Base-by-base conservation (phyloP, 768 basidiomycete species). In the Psilocybe cyanescens region DNA sequence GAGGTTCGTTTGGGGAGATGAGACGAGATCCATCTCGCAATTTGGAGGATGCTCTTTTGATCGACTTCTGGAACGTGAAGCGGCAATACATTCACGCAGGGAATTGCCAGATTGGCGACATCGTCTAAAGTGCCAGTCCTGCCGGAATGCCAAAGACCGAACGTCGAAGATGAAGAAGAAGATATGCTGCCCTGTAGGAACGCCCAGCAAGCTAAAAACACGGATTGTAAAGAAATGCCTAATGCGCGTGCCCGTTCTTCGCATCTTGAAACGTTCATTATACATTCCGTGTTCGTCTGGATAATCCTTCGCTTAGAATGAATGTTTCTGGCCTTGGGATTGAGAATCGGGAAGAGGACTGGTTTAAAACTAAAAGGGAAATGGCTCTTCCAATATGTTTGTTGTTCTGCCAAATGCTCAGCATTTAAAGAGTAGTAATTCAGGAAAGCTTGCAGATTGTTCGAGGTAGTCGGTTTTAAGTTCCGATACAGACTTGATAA, bases 81-180 rank as follows among this genome's bases (percentile, higher is more conserved):
- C 28, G 81, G 80, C 17, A 82, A 60, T 8, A 80, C 72, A 58
- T 83, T 82, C 68, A 80, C 72, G 61, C 79, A 81, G n/a, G 81
- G 80, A 16, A 76, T 64, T 3, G 78, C 78, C n/a, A 83, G 61
- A 37, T 68, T 72, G 30, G 76, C 76, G 19, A 79, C 67, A 17
- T 74, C 68, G 28, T 74, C 68, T 19, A 77, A 45, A 9, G 70
- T 49, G 9, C 78, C 76, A 12, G 77, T 77, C 47, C 82, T 70
- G 28, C 82, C 80, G 5, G 77, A 76, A 53, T 82, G 81, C 82
- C 81, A 83, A 14, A 83, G 71, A 3, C 80, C 80, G 53, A 83
- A 79, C 6, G 74, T 78, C 2, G 75, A 72, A 17, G 63, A 63
- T 12, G 66, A 61, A 17, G 72, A 61, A 3, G 66, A 62, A 8